Conservation (phyloP, 2,329 filamentous ascomycete genomes). For the Exophiala aquamarina region DNA sequence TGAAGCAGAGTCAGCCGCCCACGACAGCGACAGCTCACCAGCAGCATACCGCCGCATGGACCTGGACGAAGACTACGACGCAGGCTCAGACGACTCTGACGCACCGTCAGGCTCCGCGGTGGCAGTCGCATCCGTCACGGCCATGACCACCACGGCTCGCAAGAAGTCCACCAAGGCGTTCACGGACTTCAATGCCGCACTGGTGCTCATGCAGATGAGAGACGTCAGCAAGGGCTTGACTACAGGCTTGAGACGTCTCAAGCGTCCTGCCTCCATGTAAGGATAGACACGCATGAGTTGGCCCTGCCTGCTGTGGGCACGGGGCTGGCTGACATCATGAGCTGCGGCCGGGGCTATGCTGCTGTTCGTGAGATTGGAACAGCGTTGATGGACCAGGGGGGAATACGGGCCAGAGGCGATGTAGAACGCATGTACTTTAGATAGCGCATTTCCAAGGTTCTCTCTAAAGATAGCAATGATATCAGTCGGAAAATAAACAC, state of each 20-base stretch:
- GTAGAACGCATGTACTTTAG: no score
- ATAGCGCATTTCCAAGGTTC: no score
- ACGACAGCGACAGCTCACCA: no score
- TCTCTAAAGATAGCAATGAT: no score
- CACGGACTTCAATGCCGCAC: slow-evolving; percentile 37
- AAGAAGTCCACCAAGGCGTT: slow-evolving; percentile 16
- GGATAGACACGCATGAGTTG: neutral
- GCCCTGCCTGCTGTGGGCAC: no score
- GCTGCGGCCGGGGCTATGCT: no score
- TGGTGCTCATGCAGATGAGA: slow-evolving; percentile 30
- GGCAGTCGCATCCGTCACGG: neutral
- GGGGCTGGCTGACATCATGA: no score
- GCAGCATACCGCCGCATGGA: slow-evolving; percentile 2
- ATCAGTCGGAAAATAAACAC: no score
- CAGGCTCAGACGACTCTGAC: slow-evolving; percentile 18
- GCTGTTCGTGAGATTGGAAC: no score
- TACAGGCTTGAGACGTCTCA: slow-evolving; percentile 30
- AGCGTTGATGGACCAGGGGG: no score
- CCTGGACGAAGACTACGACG: slow-evolving; percentile 21
- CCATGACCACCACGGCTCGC: slow-evolving; percentile 1
- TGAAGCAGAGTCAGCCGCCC: no score
- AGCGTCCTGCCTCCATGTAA: slow-evolving; percentile 31
- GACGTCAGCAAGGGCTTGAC: slow-evolving; percentile 10
- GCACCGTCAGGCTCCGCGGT: neutral
- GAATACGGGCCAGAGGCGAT: no score